Evolutionary conservation across 2,329 filamentous ascomycete species (phyloP), one percentile per base, ranked within the genome.

Genomic region (Curvularia lunata): DNA sequence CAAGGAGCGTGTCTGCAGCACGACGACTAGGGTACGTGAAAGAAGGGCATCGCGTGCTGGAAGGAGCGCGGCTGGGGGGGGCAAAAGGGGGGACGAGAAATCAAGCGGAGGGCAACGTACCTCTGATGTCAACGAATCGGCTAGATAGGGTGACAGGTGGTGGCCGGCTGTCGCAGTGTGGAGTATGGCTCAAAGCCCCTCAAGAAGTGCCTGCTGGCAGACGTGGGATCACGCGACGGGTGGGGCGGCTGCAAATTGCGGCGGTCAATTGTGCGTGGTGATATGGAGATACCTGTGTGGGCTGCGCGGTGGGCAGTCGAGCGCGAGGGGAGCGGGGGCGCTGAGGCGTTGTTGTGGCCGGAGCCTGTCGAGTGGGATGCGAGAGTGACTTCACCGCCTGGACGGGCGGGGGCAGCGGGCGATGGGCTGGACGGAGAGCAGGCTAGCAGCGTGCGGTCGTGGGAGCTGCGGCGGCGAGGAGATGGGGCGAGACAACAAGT

Each of bases 131-230:
- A 63, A 65, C 62, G 61, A 64, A 58, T 63, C 56, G 59, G 59
- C 53, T 46, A 62, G 53, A 48, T 62, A 58, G 47, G 54, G 59
- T 58, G 48, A 59, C 63, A 58, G 64, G 46, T 60, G 38, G 67
- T 57, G 50, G 54, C 61, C 56, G 63, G 63, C 64, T 66, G 63
- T 70, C 62, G 69, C 64, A 59, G 68, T 64, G 63, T 59, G 67
- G 65, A 71, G 67, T 67, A 74, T 74, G 75, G 75, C 75, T 75
- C 73, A 59, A 75, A 75, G 75, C 73, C 75, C 75, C 72, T 75
- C 73, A 74, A 48, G 69, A 74, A 69, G 68, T 67, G 66, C 71
- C 69, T 68, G 67, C 63, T 68, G 69, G 73, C 67, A 68, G 60
- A 64, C 64, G 42, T 64, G 67, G 66, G 70, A 71, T 67, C 67